Base-by-base conservation (phyloP, 2,329 filamentous ascomycete genomes). In the Myrmaecium sp. region DNA sequence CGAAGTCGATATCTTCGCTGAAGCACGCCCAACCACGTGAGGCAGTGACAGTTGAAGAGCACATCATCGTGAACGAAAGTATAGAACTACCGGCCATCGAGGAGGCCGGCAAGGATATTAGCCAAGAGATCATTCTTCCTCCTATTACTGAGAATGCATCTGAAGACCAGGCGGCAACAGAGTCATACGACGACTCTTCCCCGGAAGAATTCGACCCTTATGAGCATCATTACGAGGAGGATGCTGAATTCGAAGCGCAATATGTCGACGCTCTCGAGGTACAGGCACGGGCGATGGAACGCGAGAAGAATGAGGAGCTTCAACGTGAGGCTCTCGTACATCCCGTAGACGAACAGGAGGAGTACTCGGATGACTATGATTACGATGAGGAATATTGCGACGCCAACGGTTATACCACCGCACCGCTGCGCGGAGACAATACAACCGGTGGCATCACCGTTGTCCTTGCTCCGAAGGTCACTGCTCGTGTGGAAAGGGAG, bases 361-460 rank as follows among this genome's bases (percentile, higher is more conserved):
- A 83, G 45, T 78, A 74, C 40, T 82, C 74, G 74, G 74, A 80
- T 10, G 47, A 62, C 14, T 65, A 72, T n/a, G 75, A 69, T 10
- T 78, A 83, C 11, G 75, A 78, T 10, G 75, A 86, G 14, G 75
- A 79, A 8, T 80, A 83, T 35, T 70, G 69, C 33, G 69, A 72
- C 27, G 68, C 72, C n/a, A 69, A 74, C 44, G 69, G 66, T 13
- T 70, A 68, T 14, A 84, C 78, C 13, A 80, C 79, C 30, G 74
- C 73, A 14, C 89, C 81, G 3, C 73, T 79, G 20, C 73, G 76
- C 38, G 66, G 70, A 13, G 80, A 83, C 26, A 77, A 78, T 39
- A 78, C 79, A 23, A 77, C 71, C 15, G 64, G 66, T 11, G 68
- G 63, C 17, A 60, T 66, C 6, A 72, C 68, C 4, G 63, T 66